phyloP scores from a whole-genome alignment of 768 basidiomycete genomes.

The Pulveroboletus sp. region DNA sequence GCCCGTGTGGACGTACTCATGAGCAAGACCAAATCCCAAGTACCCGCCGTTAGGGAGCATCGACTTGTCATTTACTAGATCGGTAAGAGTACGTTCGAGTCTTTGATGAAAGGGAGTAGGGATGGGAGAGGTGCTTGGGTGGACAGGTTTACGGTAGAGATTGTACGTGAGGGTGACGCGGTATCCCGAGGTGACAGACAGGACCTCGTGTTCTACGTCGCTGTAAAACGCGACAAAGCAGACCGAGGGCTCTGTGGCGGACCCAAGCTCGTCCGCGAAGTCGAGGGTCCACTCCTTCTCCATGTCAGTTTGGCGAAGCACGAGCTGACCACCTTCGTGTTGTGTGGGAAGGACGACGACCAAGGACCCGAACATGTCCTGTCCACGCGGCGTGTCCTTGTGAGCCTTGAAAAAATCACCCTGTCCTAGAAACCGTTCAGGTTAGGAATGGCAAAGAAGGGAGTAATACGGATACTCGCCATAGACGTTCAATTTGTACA shows the following conservation, averaged over 20 bases:
- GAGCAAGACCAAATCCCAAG: constrained; percentile 9
- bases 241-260: constrained; percentile 10
- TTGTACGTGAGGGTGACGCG: constrained; percentile 47
- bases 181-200: constrained; percentile 38
- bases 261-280: background rate
- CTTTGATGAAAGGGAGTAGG: background rate
- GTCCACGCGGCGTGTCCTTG: constrained; percentile 37
- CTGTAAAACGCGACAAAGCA: constrained; percentile 43
- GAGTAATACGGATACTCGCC: constrained; percentile 31
- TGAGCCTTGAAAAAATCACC: constrained; percentile 12
- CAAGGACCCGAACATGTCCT: constrained; percentile 51
- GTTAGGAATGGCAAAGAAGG: background rate
- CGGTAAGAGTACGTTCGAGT: background rate
- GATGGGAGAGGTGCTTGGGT: background rate
- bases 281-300: constrained; percentile 6
- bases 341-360: constrained; percentile 47
- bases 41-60: constrained; percentile 7
- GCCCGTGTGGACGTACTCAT: constrained; percentile 6
- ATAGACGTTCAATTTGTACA: constrained; percentile 49
- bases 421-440: background rate
- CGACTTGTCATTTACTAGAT: background rate
- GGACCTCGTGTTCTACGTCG: constrained; percentile 46
- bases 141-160: constrained; percentile 14
- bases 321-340: constrained; percentile 11
- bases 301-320: constrained; percentile 4